A percentile compares a stretch with the other conserved stretches of the same genome.
These are phyloP conservation scores for Carex littledalei DNA, from an alignment of 176 grass and related monocot genomes.

Conservation along the genomic window DNA sequence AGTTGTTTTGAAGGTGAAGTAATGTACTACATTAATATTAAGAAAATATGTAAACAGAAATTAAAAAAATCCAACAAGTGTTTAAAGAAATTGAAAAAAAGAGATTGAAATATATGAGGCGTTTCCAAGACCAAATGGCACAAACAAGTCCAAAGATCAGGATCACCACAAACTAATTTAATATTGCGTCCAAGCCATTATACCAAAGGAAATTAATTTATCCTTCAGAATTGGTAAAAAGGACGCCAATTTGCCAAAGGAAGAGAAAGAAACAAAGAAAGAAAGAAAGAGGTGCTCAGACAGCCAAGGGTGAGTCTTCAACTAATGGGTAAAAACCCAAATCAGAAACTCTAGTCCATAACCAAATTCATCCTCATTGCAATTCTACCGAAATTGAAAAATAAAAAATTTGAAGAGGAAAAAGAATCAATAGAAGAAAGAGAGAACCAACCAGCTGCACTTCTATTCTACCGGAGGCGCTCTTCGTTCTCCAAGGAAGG, in stretches of 20 bases:
- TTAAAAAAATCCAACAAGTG: too few relatives aligned
- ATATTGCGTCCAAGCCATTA: slow-evolving; percentile 34
- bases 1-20: too few relatives aligned
- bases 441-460: too few relatives aligned
- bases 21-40: too few relatives aligned
- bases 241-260: not conserved
- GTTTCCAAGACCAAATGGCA: slow-evolving; percentile 36
- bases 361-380: not conserved
- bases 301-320: slow-evolving; percentile 49
- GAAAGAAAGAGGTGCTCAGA: slow-evolving; percentile 31
- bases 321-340: slow-evolving; percentile 13
- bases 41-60: too few relatives aligned
- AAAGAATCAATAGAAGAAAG: too few relatives aligned
- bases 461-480: too few relatives aligned
- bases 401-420: too few relatives aligned
- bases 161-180: slow-evolving; percentile 27
- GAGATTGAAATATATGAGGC: slow-evolving; percentile 2
- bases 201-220: slow-evolving; percentile 26
- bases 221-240: slow-evolving; percentile 40
- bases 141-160: slow-evolving; percentile 24
- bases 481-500: too few relatives aligned
- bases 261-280: not conserved
- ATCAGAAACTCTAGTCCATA: slow-evolving; percentile 53
- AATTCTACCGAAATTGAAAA: too few relatives aligned
- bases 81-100: too few relatives aligned